Conservation (phyloP, 1,284 basidiomycete species). For the Gymnopus androsaceus region DNA sequence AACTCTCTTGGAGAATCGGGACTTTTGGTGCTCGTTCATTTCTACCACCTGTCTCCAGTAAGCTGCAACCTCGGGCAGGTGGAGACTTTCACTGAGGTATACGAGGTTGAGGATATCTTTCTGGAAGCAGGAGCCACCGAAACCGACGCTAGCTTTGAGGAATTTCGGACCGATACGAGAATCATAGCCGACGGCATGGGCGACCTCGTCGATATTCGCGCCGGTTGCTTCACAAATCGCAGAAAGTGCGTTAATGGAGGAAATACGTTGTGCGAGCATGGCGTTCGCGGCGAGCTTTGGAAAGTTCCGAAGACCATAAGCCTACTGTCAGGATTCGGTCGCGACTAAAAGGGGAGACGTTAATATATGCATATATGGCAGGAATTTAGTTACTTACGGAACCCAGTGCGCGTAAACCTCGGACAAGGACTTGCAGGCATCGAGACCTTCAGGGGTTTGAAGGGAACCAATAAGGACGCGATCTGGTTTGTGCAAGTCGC, state of each 20-base stretch:
- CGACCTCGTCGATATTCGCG: conserved; percentile 97
- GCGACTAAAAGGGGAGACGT: conserved; percentile 38
- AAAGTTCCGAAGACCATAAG: conserved; percentile 97
- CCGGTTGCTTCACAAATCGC: conserved; percentile 99
- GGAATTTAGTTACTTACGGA: conserved; percentile 53
- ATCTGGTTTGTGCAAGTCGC: conserved; percentile 87
- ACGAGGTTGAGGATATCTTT: conserved; percentile 99
- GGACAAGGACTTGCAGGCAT: conserved; percentile 77
- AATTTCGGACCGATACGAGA: conserved; percentile 94
- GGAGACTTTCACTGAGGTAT: conserved; percentile 92
- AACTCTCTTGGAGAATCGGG: conserved; percentile 85
- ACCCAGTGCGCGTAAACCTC: conserved; percentile 97
- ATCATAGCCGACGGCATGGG: conserved; percentile 93
- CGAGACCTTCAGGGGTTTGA: conserved; percentile 81
- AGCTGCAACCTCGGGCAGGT: conserved; percentile 95
- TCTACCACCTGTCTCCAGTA: conserved; percentile 97
- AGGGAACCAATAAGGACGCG: conserved; percentile 97
- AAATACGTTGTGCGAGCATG: conserved; percentile 97
- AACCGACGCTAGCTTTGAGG: conserved; percentile 94
- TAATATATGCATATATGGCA: conserved; percentile 1
- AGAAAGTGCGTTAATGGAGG: conserved; percentile 95
- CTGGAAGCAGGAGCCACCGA: conserved; percentile 99
- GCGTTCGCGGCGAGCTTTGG: conserved; percentile 98
- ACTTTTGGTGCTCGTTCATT: conserved; percentile 97
- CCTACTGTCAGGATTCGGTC: conserved; percentile 92